These are phyloP conservation scores for Vicia faba DNA, from an alignment of 306 rosid genomes.

Conservation along the genomic window DNA sequence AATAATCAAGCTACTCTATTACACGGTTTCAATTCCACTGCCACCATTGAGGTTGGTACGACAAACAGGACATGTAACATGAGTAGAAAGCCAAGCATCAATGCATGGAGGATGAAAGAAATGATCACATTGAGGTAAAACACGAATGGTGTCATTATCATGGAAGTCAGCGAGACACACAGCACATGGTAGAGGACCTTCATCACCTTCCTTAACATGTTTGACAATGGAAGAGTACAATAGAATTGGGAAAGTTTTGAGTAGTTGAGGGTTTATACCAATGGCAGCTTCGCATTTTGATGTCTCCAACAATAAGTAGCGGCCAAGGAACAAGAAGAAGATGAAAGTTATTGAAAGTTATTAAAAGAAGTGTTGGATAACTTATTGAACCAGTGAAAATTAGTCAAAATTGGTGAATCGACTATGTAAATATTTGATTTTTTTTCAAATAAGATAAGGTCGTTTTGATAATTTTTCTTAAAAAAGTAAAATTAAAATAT, in stretches of 20 bases:
- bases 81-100: conserved; percentile 58
- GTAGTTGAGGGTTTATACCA: conserved; percentile 34
- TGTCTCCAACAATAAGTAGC: background rate
- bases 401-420: too few relatives aligned
- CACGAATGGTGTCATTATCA: conserved; percentile 48
- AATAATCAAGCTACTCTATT: too few relatives aligned
- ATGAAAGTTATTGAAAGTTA: too few relatives aligned
- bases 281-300: conserved; percentile 1
- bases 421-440: too few relatives aligned
- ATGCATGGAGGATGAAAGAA: conserved; percentile 61
- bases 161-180: conserved; percentile 64
- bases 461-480: too few relatives aligned
- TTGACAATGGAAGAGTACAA: conserved; percentile 54
- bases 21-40: too few relatives aligned
- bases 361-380: background rate
- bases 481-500: too few relatives aligned
- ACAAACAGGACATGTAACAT: conserved; percentile 63
- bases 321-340: conserved; percentile 15
- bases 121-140: conserved; percentile 62
- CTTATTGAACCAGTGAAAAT: too few relatives aligned
- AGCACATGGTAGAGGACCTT: conserved; percentile 48
- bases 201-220: conserved; percentile 18
- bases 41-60: conserved; percentile 39
- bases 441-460: too few relatives aligned
- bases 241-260: conserved; percentile 53